These are phyloP conservation scores for Candida buenavistaensis DNA, from an alignment of 1,139 yeast genomes.

Conservation along the genomic window DNA sequence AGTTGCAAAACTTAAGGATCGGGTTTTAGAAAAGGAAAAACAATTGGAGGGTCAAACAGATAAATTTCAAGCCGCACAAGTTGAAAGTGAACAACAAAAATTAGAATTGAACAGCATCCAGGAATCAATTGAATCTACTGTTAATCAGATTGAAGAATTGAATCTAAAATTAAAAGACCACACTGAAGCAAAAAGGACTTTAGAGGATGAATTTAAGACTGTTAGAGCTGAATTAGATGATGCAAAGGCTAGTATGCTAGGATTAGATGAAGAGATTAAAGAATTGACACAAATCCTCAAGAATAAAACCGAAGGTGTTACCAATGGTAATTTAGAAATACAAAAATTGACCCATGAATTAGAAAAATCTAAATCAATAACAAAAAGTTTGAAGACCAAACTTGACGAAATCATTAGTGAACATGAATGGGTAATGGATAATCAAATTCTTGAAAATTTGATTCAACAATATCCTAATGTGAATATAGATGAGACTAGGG, in stretches of 20 bases:
- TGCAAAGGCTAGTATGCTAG: constrained; percentile 64
- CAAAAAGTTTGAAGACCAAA: constrained; percentile 39
- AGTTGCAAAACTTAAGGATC: constrained; percentile 38
- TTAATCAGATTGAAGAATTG: constrained; percentile 39
- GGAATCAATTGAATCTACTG: constrained; percentile 40
- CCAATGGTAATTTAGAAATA: constrained; percentile 52
- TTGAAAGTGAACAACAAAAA: constrained; percentile 69
- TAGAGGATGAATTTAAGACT: constrained; percentile 30
- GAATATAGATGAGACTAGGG: constrained; percentile 61
- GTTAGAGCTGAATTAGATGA: constrained; percentile 51
- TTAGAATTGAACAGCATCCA: constrained; percentile 52
- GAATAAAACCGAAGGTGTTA: constrained; percentile 50
- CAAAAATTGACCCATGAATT: constrained; percentile 67
- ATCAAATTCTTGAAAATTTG: constrained; percentile 52
- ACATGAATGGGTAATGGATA: constrained; percentile 75
- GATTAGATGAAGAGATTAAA: constrained; percentile 75
- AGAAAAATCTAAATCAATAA: constrained; percentile 53
- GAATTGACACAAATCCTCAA: constrained; percentile 58
- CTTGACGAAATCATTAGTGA: constrained; percentile 54
- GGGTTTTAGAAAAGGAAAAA: constrained; percentile 40
- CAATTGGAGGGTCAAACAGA: constrained; percentile 49
- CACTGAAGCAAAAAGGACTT: constrained; percentile 26
- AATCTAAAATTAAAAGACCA: constrained; percentile 29
- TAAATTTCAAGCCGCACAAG: constrained; percentile 61
- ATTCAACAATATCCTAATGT: constrained; percentile 61